Evolutionary conservation across 495 filamentous ascomycete species (phyloP).

Genomic region (Lichina pygmaea): DNA sequence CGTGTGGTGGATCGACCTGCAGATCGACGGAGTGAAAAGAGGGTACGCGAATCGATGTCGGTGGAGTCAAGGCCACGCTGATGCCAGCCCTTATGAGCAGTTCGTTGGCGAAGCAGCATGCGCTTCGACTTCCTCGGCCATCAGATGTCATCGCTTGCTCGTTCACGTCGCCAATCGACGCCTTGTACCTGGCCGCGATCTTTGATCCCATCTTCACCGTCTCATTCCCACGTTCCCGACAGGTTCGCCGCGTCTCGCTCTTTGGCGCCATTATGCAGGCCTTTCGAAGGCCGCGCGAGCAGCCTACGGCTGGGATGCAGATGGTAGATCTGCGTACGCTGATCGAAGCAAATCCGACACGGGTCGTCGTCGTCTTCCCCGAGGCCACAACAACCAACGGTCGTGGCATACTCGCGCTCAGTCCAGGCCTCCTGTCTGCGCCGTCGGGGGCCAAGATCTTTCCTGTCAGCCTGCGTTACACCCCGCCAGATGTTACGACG

Average conservation of each 20-base stretch:
- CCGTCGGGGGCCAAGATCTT: conserved; percentile 47
- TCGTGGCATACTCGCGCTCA: conserved; percentile 64
- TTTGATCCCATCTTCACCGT: conserved; percentile 87
- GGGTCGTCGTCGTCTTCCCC: conserved; percentile 64
- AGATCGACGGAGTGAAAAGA: conserved; percentile 83
- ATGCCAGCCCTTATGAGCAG: background rate
- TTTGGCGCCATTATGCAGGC: conserved; percentile 46
- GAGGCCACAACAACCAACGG: conserved; percentile 90
- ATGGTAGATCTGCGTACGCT: conserved; percentile 36
- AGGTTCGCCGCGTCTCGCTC: conserved; percentile 51
- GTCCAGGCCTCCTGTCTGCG: conserved; percentile 37
- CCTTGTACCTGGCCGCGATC: conserved; percentile 83
- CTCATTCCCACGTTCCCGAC: conserved; percentile 42
- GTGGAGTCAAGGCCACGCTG: background rate
- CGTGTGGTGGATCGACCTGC: conserved; percentile 93
- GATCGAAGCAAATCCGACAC: conserved; percentile 34
- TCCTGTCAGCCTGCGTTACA: conserved; percentile 70
- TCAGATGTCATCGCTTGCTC: conserved; percentile 65
- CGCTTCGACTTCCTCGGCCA: conserved; percentile 42
- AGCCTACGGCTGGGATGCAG: conserved; percentile 18
- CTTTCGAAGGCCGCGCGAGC: conserved; percentile 28
- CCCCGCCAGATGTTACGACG: conserved; percentile 68
- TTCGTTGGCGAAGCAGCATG: conserved; percentile 26
- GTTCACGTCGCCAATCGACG: conserved; percentile 78
- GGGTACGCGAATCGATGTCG: conserved; percentile 21